phyloP scores from a whole-genome alignment of 345 rosid genomes.

The Dovyalis caffra region DNA sequence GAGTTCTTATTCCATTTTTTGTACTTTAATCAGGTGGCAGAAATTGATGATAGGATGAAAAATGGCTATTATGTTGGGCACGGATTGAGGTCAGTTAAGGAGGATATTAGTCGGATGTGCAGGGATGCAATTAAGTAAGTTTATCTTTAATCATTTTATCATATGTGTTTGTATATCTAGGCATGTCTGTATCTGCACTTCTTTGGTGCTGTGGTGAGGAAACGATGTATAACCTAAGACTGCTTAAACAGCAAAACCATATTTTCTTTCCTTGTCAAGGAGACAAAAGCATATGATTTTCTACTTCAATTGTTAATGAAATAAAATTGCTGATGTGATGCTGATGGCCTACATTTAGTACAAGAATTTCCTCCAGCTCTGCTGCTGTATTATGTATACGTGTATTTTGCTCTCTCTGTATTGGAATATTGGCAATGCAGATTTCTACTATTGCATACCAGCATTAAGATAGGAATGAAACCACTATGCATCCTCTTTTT shows the following conservation, averaged over 20 bases:
- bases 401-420: background rate
- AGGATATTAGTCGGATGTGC: slow-evolving; percentile 96
- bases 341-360: background rate
- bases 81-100: slow-evolving; percentile 85
- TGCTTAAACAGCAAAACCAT: background rate
- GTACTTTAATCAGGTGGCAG: slow-evolving; percentile 60
- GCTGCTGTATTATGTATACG: background rate
- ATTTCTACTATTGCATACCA: background rate
- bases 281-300: background rate
- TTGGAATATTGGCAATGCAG: background rate
- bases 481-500: background rate
- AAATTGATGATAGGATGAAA: slow-evolving; percentile 79
- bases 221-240: background rate
- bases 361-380: background rate
- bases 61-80: slow-evolving; percentile 79
- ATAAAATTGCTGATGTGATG: background rate
- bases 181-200: slow-evolving; percentile 1
- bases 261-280: background rate
- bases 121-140: slow-evolving; percentile 97
- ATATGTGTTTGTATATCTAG: background rate
- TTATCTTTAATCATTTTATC: slow-evolving; percentile 2
- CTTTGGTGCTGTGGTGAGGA: background rate
- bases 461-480: background rate
- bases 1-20: slow-evolving; percentile 20
- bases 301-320: background rate